These are phyloP conservation scores for Arthrobotrys pseudoclavata DNA, from an alignment of 2,329 filamentous ascomycete genomes.

Conservation along the genomic window DNA sequence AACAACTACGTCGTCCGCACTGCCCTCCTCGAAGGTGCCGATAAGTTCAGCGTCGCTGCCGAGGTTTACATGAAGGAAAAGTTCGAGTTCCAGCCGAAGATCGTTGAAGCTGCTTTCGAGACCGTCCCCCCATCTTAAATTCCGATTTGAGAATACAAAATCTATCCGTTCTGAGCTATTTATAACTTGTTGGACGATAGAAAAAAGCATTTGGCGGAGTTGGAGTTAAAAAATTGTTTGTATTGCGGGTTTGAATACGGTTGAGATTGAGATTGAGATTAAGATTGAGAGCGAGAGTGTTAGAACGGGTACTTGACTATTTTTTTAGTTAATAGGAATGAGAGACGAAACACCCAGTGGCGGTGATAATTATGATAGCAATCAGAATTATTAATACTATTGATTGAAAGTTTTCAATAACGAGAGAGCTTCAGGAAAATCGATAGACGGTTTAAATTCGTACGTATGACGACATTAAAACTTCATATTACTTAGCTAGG, in stretches of 20 bases:
- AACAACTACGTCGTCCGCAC: slow-evolving; percentile 50
- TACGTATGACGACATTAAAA: not conserved
- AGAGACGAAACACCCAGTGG: not conserved
- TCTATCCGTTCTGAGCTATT: not conserved
- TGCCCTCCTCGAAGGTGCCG: slow-evolving; percentile 37
- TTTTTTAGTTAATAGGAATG: slow-evolving; percentile 15
- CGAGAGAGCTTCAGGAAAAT: not conserved
- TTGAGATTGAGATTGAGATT: not conserved
- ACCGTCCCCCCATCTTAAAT: slow-evolving; percentile 40
- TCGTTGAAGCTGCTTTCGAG: slow-evolving; percentile 24
- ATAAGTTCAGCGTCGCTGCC: slow-evolving; percentile 25
- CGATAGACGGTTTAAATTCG: no score
- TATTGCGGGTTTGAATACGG: slow-evolving; percentile 19
- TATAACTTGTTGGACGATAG: not conserved
- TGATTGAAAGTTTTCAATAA: not conserved
- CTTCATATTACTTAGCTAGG: no score
- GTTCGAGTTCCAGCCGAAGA: slow-evolving; percentile 36
- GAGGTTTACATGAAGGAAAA: slow-evolving; percentile 56
- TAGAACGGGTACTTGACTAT: not conserved
- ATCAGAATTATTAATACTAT: not conserved
- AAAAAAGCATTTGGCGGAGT: slow-evolving; percentile 27
- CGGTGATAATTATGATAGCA: not conserved
- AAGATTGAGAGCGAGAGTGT: not conserved
- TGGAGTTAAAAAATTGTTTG: slow-evolving; percentile 12
- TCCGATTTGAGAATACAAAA: not conserved